phyloP scores from a whole-genome alignment of 345 rosid genomes.

The Hirschfeldia incana region DNA sequence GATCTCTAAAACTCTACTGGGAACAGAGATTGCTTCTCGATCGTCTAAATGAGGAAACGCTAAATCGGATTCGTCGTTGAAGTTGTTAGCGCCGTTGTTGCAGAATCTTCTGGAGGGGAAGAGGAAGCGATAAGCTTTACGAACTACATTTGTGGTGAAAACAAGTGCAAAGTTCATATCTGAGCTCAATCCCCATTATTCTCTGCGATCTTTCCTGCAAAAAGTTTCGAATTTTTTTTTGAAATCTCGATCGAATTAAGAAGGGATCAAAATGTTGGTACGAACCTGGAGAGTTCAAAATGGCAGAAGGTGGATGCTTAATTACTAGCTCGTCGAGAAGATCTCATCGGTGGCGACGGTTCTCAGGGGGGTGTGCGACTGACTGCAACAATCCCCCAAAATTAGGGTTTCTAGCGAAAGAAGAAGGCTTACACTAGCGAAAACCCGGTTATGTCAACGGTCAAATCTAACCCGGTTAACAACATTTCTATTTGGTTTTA shows the following conservation, averaged over 20 bases:
- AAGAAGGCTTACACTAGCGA: conserved; percentile 2
- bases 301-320: neutral
- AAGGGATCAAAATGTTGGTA: neutral
- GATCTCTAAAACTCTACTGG: conserved; percentile 43
- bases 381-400: neutral
- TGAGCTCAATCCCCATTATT: conserved; percentile 47
- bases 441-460: neutral
- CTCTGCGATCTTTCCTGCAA: conserved; percentile 33
- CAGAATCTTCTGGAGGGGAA: conserved; percentile 49
- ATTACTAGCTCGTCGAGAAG: conserved; percentile 16
- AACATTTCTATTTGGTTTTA: neutral
- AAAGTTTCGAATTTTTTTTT: neutral
- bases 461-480: neutral
- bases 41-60: conserved; percentile 44
- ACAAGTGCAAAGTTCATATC: conserved; percentile 55
- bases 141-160: conserved; percentile 47
- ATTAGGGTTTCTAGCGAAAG: conserved; percentile 32
- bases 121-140: conserved; percentile 38
- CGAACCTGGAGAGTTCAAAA: conserved; percentile 11
- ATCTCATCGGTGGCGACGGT: neutral
- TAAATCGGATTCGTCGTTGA: conserved; percentile 32
- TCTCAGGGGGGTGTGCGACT: conserved; percentile 12
- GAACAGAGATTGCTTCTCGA: conserved; percentile 14
- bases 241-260: neutral
- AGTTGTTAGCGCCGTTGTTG: conserved; percentile 36